Base-by-base conservation (phyloP, 108 stramenopile species). In the Pseudonitzschia multiseries region DNA sequence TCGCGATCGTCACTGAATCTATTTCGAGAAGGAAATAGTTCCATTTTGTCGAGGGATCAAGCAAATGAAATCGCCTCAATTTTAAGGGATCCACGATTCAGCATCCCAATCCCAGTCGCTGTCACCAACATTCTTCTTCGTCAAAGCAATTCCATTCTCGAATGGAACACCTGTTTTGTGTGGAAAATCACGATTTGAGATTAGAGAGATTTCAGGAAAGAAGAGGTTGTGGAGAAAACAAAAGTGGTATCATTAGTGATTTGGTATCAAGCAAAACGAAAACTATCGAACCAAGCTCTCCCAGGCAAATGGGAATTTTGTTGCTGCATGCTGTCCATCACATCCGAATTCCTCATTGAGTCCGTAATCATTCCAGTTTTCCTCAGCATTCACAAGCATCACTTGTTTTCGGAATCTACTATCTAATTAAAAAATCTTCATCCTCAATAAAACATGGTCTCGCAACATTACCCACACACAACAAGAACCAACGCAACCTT, bases 131-230 rank as follows among this genome's bases (percentile, higher is more conserved):
- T 72, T 68, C 79, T 95, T 95, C 73, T 76, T 84, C 28, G 91
- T 93, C 28, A 95, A 68, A 20, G 88, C 89, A 84, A 95, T 87
- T n/a, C 94, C 94, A 71, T 93, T 90, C 57, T 89, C 86, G 74
- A 95, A 95, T 32, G 88, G 84, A 44, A 95, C 91, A 72, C 94
- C 91, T 67, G 44, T 20, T 18, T 44, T 20, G 8, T 27, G 22
- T 15, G 6, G 64, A 65, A 36, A n/a, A n/a, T n/a, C n/a, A n/a
- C n/a, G n/a, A n/a, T n/a, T n/a, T n/a, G n/a, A n/a, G n/a, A 36
- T 36, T 5, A 36, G 2, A 40, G 40, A 31, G 40, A 42, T 31
- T 42, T 9, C 36, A 43, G 36, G 64, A 42, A 42, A 3, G 36
- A 42, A 26, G 29, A 22, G 26, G 5, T 27, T 59, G 26, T 28